These are phyloP conservation scores for Beauveria pseudobassiana DNA, from an alignment of 2,329 filamentous ascomycete genomes.

Conservation along the genomic window DNA sequence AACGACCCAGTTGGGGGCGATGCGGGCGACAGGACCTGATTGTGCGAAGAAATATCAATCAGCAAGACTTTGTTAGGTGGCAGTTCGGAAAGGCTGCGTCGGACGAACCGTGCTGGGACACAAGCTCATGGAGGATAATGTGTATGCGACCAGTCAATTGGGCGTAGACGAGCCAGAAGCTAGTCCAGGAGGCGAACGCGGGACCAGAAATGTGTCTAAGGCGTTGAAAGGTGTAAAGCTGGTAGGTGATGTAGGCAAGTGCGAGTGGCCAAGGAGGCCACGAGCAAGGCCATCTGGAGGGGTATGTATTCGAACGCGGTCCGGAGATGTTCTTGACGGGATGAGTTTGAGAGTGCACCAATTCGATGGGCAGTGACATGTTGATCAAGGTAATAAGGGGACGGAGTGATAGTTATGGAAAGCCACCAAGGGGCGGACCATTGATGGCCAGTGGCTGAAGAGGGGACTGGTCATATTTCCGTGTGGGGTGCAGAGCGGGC, in stretches of 20 bases:
- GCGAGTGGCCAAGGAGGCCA: not conserved
- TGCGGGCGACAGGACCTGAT: conserved; percentile 21
- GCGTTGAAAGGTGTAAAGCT: conserved; percentile 10
- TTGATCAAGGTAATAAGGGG: too few relatives aligned
- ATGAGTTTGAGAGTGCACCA: not conserved
- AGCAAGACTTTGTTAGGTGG: not conserved
- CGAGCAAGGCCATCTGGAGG: not conserved
- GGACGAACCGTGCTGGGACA: not conserved
- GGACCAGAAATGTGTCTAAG: conserved; percentile 24
- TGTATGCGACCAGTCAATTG: conserved; percentile 13
- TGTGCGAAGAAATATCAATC: not conserved
- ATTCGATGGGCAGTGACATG: too few relatives aligned
- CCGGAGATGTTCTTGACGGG: not conserved
- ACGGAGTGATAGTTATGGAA: too few relatives aligned
- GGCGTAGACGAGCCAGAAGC: conserved; percentile 23
- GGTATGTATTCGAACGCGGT: not conserved
- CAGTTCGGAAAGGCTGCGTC: not conserved
- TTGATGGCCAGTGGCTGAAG: not conserved
- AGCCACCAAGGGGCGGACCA: not conserved
- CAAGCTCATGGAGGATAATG: not conserved
- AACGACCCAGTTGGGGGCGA: conserved; percentile 23
- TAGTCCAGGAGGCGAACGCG: conserved; percentile 20
- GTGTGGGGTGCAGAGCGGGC: not conserved
- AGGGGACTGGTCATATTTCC: not conserved
- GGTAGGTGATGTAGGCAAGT: not conserved